Conservation (phyloP, 495 filamentous ascomycete species). For the Xylaria cubensis region DNA sequence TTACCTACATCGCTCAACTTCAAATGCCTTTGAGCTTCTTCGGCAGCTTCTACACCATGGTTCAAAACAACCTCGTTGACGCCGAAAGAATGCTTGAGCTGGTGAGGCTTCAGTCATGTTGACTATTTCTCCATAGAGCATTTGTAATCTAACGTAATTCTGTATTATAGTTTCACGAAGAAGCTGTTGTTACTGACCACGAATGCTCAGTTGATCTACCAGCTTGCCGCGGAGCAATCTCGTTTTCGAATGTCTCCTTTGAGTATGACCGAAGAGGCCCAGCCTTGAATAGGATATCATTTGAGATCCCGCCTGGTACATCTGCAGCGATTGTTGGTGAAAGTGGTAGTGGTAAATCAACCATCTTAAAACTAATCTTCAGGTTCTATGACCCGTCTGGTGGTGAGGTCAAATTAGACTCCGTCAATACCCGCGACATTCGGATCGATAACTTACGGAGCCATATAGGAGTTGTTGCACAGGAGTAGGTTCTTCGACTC, state of each 20-base stretch:
- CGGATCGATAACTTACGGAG: not conserved
- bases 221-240: constrained; percentile 71
- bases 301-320: constrained; percentile 74
- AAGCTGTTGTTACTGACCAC: constrained; percentile 30
- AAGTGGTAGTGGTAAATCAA: constrained; percentile 84
- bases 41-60: constrained; percentile 83
- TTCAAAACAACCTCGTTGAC: constrained; percentile 84
- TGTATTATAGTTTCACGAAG: constrained; percentile 74
- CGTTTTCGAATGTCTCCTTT: constrained; percentile 78
- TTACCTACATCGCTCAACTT: constrained; percentile 82
- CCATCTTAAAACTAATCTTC: constrained; percentile 80
- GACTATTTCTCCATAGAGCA: too few species aligned
- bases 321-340: constrained; percentile 63
- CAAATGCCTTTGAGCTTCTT: constrained; percentile 85
- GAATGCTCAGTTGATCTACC: constrained; percentile 48
- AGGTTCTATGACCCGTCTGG: constrained; percentile 81
- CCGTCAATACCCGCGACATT: not conserved
- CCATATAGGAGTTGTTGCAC: not conserved
- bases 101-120: constrained; percentile 53
- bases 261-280: constrained; percentile 72
- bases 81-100: constrained; percentile 82
- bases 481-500: not conserved
- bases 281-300: constrained; percentile 72
- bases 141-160: too few species aligned
- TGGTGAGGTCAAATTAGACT: not conserved